Base-by-base conservation (phyloP, 1,284 basidiomycete genomes). In the Heterobasidion irregulare region DNA sequence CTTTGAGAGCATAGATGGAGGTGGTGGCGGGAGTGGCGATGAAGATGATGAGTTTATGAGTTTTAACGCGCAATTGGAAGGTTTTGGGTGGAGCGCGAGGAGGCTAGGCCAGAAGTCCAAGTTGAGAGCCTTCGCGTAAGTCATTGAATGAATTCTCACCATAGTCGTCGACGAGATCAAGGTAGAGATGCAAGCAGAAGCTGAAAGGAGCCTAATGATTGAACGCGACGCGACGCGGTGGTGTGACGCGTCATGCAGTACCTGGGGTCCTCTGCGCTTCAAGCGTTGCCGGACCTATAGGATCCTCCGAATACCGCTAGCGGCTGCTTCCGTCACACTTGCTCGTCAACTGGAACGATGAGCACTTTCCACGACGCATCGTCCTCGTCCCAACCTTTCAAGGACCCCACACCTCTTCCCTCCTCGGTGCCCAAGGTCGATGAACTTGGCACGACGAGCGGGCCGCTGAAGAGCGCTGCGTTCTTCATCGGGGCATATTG, bases 401-500 rank as follows among this genome's bases (percentile, higher is more conserved):
- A 72, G 60, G 86, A 89, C 63, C 84, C 86, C 2, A 84, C 89
- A 26, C 88, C 90, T 3, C 78, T 90, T 55, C 90, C 91, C 0
- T 75, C 76, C 50, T 70, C 80, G 53, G 71, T 93, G 32, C 94
- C 95, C 47, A 86, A 86, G 66, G 93, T 98, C 33, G 79, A 86
- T 60, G 97, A 99, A 74, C 74, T 99, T 52, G 97, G 96, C 54
- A 80, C 78, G 49, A 94, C 94, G 1, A 97, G 93, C 62, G 97
- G 89, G 54, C 97, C 97, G 5, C 77, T 99, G 64, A 98, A 99
- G 79, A 92, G 89, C 62, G 94, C 96, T 4, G 88, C 92, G 12
- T 99, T 98, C 83, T 98, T 98, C 77, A 88, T 99, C 68, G 97
- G 94, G 41, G 86, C 92, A 53, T 83, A 92, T 70, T 99, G 96